Conservation (phyloP, 441 rosid genomes). For the Euphorbia corollata region DNA sequence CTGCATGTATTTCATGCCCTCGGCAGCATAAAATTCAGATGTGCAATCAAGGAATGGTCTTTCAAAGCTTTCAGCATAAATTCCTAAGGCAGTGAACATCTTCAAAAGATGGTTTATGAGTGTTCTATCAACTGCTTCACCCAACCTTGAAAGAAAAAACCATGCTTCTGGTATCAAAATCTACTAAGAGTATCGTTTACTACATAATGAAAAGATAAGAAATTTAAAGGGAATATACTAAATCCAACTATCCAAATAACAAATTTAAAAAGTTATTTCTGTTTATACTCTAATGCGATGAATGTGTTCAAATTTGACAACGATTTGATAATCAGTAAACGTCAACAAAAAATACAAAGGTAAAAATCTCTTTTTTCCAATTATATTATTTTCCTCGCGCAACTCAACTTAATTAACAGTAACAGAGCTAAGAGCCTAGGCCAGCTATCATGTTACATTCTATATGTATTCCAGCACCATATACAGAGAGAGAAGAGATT, state of each 20-base stretch:
- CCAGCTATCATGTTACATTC: background rate
- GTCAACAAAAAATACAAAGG: background rate
- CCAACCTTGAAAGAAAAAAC: constrained; percentile 47
- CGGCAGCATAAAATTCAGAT: constrained; percentile 91
- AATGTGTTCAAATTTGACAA: background rate
- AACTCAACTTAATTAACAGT: background rate
- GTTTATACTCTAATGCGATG: background rate
- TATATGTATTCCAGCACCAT: too few species aligned
- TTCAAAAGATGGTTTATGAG: constrained; percentile 86
- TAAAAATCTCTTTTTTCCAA: background rate
- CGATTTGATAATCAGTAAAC: background rate
- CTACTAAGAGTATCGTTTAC: background rate
- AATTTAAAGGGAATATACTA: background rate
- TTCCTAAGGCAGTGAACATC: constrained; percentile 98
- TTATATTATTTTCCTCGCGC: background rate
- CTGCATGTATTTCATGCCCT: constrained; percentile 96
- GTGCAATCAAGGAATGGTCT: constrained; percentile 86
- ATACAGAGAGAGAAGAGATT: too few species aligned
- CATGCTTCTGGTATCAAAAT: background rate
- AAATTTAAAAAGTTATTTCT: background rate
- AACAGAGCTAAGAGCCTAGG: constrained; percentile 7
- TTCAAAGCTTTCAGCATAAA: constrained; percentile 90
- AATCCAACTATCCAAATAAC: background rate
- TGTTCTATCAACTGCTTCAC: constrained; percentile 87
- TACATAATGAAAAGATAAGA: background rate